Evolutionary conservation across 140 eudicot genomes (phyloP).

Genomic region (Flaveria floridana): DNA sequence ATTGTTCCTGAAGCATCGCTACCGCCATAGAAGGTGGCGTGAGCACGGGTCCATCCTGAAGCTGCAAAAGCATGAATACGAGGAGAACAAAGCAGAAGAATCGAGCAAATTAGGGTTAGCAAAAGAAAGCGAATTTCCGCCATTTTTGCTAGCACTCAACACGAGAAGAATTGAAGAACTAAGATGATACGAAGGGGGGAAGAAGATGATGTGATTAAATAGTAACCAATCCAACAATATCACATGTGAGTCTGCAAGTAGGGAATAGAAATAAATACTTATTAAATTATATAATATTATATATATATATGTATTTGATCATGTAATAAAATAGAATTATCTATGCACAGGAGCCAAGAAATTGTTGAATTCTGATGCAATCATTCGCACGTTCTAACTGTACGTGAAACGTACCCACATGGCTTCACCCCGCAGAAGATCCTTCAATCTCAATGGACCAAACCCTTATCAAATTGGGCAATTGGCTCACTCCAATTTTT

Average conservation of each 20-base stretch:
- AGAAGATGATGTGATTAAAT: conserved; percentile 27
- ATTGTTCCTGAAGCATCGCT: conserved; percentile 96
- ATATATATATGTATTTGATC: background rate
- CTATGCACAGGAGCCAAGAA: conserved; percentile 38
- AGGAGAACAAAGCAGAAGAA: conserved; percentile 30
- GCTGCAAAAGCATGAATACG: conserved; percentile 53
- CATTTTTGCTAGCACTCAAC: conserved; percentile 37
- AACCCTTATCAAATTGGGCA: conserved; percentile 40
- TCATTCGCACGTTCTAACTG: conserved; percentile 63
- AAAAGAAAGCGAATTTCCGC: conserved; percentile 29
- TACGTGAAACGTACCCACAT: conserved; percentile 46
- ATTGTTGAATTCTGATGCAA: conserved; percentile 51
- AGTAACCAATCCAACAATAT: conserved; percentile 46
- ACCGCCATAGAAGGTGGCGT: conserved; percentile 95
- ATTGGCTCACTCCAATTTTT: conserved; percentile 19
- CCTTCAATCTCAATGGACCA: conserved; percentile 53
- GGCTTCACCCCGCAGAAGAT: conserved; percentile 57
- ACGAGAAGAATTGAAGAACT: background rate
- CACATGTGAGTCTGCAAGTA: conserved; percentile 62
- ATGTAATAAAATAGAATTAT: conserved; percentile 32
- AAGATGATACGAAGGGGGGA: conserved; percentile 23
- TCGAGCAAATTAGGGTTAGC: conserved; percentile 14
- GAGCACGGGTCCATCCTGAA: conserved; percentile 65
- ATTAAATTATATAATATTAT: no score
- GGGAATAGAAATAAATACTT: conserved; percentile 36